A percentile compares a stretch with the other conserved stretches of the same genome.
Conservation (phyloP, 2,329 filamentous ascomycete genomes). For the Ophiostoma fasciatum region DNA sequence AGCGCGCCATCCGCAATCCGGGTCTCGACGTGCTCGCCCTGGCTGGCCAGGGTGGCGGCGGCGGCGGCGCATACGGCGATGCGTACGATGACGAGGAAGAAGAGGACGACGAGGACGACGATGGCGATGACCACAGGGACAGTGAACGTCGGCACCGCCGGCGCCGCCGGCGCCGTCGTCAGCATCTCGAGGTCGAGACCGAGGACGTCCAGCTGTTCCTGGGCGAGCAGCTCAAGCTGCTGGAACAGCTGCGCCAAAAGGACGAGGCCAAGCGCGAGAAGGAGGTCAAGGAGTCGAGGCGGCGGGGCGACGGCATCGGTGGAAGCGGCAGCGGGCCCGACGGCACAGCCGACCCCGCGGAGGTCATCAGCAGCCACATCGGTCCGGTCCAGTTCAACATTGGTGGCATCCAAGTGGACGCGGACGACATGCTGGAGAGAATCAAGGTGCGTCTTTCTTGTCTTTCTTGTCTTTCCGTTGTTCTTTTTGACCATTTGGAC, state of each 20-base stretch:
- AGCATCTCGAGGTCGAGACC: slow-evolving; percentile 44
- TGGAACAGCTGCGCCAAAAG: slow-evolving; percentile 49
- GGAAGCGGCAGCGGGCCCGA: slow-evolving; percentile 18
- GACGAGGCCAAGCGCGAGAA: slow-evolving; percentile 24
- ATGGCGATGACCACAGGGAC: background rate
- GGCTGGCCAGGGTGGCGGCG: slow-evolving; percentile 32
- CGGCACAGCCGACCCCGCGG: slow-evolving; percentile 16
- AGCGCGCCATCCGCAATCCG: slow-evolving; percentile 65
- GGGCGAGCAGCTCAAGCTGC: slow-evolving; percentile 53
- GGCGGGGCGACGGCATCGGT: slow-evolving; percentile 13
- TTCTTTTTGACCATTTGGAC: slow-evolving; percentile 7
- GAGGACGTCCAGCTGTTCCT: slow-evolving; percentile 68
- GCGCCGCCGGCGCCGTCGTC: background rate
- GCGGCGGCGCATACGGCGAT: slow-evolving; percentile 6
- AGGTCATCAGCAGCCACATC: slow-evolving; percentile 59
- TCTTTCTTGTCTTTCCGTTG: background rate
- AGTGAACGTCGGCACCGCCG: background rate
- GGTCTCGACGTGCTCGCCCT: slow-evolving; percentile 46
- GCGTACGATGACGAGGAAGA: background rate
- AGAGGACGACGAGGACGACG: background rate
- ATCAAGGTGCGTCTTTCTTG: slow-evolving; percentile 48
- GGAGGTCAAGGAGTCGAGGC: slow-evolving; percentile 21
- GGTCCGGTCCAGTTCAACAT: slow-evolving; percentile 96
- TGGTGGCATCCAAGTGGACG: slow-evolving; percentile 91
- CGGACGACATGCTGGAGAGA: slow-evolving; percentile 80